Evolutionary conservation across 1,284 basidiomycete genomes (phyloP).

Genomic region (Trichosporon asahii): DNA sequence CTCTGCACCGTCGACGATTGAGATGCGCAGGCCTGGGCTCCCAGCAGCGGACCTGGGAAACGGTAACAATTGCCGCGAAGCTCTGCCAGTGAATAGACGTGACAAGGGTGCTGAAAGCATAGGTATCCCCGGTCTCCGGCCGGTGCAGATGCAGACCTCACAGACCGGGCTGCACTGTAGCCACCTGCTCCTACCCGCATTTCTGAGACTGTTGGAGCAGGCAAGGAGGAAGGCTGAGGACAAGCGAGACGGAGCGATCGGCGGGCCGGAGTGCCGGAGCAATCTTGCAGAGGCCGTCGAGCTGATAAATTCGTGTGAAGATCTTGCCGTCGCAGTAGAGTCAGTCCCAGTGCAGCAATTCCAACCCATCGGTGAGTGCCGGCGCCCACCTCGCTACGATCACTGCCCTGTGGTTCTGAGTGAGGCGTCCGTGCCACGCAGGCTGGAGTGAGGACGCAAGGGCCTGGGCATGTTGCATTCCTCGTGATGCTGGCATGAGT

Average conservation of each 20-base stretch:
- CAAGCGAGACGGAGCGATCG: neutral
- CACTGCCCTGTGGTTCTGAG: neutral
- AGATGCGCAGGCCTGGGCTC: neutral
- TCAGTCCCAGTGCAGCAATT: neutral
- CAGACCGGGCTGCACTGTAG: neutral
- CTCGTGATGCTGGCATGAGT: neutral
- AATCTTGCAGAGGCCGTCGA: neutral
- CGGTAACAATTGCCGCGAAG: conserved; percentile 1
- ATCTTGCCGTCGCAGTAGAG: neutral
- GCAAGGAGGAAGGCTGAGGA: neutral
- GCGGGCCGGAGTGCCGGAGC: neutral
- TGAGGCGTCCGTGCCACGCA: neutral
- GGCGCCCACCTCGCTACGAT: neutral
- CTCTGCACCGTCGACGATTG: neutral
- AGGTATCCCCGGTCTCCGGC: neutral
- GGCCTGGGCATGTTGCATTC: neutral
- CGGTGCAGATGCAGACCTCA: neutral
- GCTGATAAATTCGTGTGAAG: neutral
- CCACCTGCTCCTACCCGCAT: neutral
- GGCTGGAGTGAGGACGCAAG: neutral
- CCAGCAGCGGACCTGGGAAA: neutral
- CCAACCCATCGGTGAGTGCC: neutral
- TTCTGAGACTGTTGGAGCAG: conserved; percentile 4
- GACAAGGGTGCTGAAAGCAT: conserved; percentile 4
- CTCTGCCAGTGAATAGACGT: neutral